phyloP scores from a whole-genome alignment of 2,329 filamentous ascomycete genomes.

The Tothia fuscella region DNA sequence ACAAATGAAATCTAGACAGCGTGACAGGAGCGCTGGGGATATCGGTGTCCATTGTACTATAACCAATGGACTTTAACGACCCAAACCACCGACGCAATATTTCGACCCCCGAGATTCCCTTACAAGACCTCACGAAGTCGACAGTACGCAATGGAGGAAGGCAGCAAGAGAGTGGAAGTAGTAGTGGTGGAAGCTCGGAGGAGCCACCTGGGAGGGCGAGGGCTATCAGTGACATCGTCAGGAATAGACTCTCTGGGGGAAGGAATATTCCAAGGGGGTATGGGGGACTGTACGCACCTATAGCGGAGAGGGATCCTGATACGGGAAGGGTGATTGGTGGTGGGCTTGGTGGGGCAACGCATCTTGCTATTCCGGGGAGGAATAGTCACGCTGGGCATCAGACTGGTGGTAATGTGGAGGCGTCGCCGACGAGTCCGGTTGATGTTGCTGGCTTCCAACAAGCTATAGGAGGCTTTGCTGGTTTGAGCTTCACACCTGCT shows the following conservation, averaged over 20 bases:
- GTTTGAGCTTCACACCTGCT: slow-evolving; percentile 32
- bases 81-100: slow-evolving; percentile 6
- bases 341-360: slow-evolving; percentile 20
- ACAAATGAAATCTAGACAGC: too few relatives aligned
- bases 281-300: slow-evolving; percentile 5
- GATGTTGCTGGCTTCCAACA: slow-evolving; percentile 36
- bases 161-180: slow-evolving; percentile 21
- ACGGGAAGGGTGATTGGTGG: slow-evolving; percentile 30
- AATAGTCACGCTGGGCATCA: slow-evolving; percentile 21
- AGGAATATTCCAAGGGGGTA: slow-evolving; percentile 13
- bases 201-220: slow-evolving; percentile 19
- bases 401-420: slow-evolving; percentile 25
- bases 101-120: slow-evolving; percentile 11
- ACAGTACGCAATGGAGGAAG: slow-evolving; percentile 5
- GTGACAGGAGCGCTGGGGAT: too few relatives aligned
- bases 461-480: slow-evolving; percentile 35
- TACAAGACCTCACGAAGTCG: slow-evolving; percentile 32
- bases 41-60: too few relatives aligned
- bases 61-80: slow-evolving; percentile 11
- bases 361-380: slow-evolving; percentile 16
- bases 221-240: slow-evolving; percentile 13
- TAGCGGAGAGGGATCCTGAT: slow-evolving; percentile 33
- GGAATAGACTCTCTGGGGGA: slow-evolving; percentile 10
- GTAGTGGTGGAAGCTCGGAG: slow-evolving; percentile 17
- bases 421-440: slow-evolving; percentile 28